Percentiles rank a stretch among this genome's conserved stretches.
Evolutionary conservation across 257 asterid species (phyloP).

Genomic region (Anisodus tanguticus): DNA sequence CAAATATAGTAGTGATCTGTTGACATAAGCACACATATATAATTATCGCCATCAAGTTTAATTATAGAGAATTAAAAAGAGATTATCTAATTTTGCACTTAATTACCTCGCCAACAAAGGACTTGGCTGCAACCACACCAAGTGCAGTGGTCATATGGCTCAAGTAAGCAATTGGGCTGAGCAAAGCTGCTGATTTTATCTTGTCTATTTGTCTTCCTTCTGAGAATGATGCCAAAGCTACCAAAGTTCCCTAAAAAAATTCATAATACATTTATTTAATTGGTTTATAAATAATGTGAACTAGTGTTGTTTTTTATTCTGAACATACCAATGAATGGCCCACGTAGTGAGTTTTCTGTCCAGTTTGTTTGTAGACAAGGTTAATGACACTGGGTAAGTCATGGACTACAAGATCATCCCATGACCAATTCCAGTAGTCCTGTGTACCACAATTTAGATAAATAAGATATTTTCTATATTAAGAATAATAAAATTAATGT

Average conservation of each 20-base stretch:
- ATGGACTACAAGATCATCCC: slow-evolving; percentile 52
- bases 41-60: not conserved
- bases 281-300: not conserved
- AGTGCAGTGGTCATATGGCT: slow-evolving; percentile 79
- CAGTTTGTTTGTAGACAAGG: slow-evolving; percentile 44
- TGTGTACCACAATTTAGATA: slow-evolving; percentile 12
- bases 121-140: slow-evolving; percentile 57
- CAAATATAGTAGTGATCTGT: slow-evolving; percentile 69
- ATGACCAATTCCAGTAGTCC: slow-evolving; percentile 60
- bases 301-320: not conserved
- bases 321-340: slow-evolving; percentile 54
- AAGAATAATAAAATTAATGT: too few species aligned
- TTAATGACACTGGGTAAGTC: slow-evolving; percentile 43
- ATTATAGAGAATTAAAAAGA: not conserved
- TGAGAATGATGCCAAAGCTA: slow-evolving; percentile 78
- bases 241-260: slow-evolving; percentile 68
- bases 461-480: not conserved
- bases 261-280: not conserved
- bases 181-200: slow-evolving; percentile 75
- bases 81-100: not conserved
- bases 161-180: slow-evolving; percentile 84
- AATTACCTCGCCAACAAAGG: slow-evolving; percentile 78
- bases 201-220: slow-evolving; percentile 67
- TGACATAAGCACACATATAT: not conserved
- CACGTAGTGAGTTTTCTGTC: slow-evolving; percentile 43